Percentiles rank a stretch among this genome's conserved stretches.
These are phyloP conservation scores for Phytophthora multivora DNA, from an alignment of 352 stramenopile genomes.

Conservation along the genomic window DNA sequence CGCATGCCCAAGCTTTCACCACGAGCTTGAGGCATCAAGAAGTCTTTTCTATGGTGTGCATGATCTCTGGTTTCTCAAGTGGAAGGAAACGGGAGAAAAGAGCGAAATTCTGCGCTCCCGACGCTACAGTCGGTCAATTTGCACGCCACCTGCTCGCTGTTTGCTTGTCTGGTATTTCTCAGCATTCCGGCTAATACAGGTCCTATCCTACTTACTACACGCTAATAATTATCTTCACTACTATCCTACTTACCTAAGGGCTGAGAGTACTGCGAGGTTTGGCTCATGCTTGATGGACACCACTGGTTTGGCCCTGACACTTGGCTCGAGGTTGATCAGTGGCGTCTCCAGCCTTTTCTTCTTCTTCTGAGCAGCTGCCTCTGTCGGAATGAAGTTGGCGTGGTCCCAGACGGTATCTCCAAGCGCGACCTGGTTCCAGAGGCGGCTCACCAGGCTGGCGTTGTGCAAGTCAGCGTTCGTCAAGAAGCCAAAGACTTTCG, in stretches of 20 bases:
- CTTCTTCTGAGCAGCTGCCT: too few species aligned
- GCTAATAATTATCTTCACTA: conserved; percentile 35
- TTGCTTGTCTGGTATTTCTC: conserved; percentile 7
- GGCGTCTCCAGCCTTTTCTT: conserved; percentile 9
- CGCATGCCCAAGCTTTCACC: conserved; percentile 51
- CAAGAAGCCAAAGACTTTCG: conserved; percentile 73
- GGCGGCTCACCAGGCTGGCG: conserved; percentile 78
- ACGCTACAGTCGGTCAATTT: neutral
- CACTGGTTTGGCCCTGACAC: conserved; percentile 2
- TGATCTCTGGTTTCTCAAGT: conserved; percentile 4
- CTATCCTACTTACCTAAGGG: conserved; percentile 29
- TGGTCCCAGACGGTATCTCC: conserved; percentile 81
- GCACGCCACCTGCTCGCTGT: neutral
- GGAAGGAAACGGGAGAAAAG: conserved; percentile 2
- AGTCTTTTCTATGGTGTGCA: neutral
- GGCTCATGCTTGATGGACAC: conserved; percentile 20
- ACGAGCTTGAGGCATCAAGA: conserved; percentile 5
- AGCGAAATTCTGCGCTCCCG: neutral
- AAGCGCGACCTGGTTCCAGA: conserved; percentile 83
- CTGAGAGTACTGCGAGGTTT: conserved; percentile 29
- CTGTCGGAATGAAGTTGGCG: conserved; percentile 56
- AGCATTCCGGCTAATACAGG: conserved; percentile 28
- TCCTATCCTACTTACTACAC: conserved; percentile 30
- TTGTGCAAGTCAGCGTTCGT: conserved; percentile 84
- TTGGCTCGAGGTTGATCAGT: conserved; percentile 2